These are phyloP conservation scores for Ophiosphaerella korrae DNA, from an alignment of 2,329 filamentous ascomycete species.

Conservation along the genomic window DNA sequence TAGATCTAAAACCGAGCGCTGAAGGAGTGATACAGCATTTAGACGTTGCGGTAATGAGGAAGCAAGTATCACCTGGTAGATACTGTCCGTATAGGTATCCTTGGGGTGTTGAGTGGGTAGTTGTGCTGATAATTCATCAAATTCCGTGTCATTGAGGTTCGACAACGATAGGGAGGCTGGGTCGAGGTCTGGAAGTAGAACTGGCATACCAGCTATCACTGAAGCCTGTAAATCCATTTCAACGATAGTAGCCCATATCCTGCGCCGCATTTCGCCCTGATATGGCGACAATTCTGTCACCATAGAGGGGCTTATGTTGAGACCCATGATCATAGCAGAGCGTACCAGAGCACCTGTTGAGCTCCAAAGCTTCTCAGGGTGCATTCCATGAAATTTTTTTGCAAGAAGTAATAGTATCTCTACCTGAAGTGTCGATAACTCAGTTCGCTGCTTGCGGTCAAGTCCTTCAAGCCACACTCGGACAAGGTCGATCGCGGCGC, in stretches of 20 bases:
- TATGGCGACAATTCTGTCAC: conserved; percentile 42
- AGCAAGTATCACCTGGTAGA: conserved; percentile 24
- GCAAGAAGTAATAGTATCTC: conserved; percentile 23
- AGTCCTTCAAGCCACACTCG: conserved; percentile 31
- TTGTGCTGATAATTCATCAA: conserved; percentile 13
- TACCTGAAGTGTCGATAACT: conserved; percentile 27
- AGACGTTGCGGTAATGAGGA: conserved; percentile 19
- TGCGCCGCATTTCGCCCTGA: conserved; percentile 48
- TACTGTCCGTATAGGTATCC: conserved; percentile 19
- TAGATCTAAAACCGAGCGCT: conserved; percentile 12
- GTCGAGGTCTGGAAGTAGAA: conserved; percentile 16
- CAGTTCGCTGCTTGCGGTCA: conserved; percentile 24
- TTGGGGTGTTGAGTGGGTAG: conserved; percentile 11
- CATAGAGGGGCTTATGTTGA: conserved; percentile 47
- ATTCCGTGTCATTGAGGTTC: conserved; percentile 26
- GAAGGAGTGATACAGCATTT: conserved; percentile 21
- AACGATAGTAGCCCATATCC: conserved; percentile 53
- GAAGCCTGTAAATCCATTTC: conserved; percentile 46
- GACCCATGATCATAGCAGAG: conserved; percentile 50
- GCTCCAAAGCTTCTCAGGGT: conserved; percentile 28
- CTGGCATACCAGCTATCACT: conserved; percentile 23
- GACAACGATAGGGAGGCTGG: conserved; percentile 11
- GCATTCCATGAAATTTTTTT: conserved; percentile 10
- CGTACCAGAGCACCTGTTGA: conserved; percentile 46
- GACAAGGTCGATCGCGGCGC: conserved; percentile 18